A percentile compares a stretch with the other conserved stretches of the same genome.
phyloP scores from a whole-genome alignment of 768 basidiomycete species.

The Mycena rosella region DNA sequence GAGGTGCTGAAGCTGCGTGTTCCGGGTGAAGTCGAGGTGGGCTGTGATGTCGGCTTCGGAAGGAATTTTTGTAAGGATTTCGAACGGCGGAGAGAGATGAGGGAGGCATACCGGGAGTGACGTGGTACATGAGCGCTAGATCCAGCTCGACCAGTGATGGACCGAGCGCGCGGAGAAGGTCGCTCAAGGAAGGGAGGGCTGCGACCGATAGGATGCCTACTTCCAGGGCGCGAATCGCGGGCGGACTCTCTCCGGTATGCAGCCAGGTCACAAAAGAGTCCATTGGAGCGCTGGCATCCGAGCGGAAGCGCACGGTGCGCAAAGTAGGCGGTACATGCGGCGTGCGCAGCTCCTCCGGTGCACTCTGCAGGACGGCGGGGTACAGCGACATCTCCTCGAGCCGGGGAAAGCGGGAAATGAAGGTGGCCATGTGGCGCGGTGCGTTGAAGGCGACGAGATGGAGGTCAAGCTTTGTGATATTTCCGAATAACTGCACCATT shows the following conservation, averaged over 20 bases:
- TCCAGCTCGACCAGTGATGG: slow-evolving; percentile 19
- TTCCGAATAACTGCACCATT: background rate
- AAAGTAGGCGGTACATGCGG: background rate
- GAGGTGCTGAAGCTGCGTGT: slow-evolving; percentile 6
- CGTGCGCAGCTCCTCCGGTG: no score
- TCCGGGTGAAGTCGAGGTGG: slow-evolving; percentile 21
- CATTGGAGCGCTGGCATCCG: no score
- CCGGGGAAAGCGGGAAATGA: background rate
- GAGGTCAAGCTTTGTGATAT: slow-evolving; percentile 6
- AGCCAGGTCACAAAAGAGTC: background rate
- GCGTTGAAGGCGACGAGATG: background rate
- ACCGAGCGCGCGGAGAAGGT: slow-evolving; percentile 10
- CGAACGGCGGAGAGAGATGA: background rate
- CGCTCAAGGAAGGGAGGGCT: slow-evolving; percentile 12
- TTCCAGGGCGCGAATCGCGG: background rate
- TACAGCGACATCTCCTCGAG: slow-evolving; percentile 5
- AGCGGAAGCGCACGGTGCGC: background rate
- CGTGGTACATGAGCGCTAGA: slow-evolving; percentile 13
- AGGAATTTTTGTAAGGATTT: no score
- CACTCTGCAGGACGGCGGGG: background rate
- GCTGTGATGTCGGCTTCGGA: slow-evolving; percentile 13
- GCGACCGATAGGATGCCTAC: background rate
- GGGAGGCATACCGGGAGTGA: slow-evolving; percentile 20
- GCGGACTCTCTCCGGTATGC: background rate
- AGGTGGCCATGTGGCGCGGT: background rate